Percentiles rank a stretch among this genome's conserved stretches.
phyloP scores from a whole-genome alignment of 2,329 filamentous ascomycete species.

The Diaporthe capsici region DNA sequence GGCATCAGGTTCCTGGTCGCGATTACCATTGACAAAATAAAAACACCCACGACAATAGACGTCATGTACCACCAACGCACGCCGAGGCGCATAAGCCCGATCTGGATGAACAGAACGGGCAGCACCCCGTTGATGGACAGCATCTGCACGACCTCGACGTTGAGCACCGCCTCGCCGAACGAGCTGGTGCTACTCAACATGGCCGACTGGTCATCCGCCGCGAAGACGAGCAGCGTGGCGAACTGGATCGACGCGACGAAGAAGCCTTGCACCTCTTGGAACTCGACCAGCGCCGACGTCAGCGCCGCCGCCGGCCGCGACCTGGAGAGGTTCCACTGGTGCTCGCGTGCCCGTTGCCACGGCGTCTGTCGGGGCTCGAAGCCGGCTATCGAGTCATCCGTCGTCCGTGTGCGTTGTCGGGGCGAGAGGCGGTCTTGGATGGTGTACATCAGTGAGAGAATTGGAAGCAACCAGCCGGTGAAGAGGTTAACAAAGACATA shows the following conservation, averaged over 20 bases:
- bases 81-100: slow-evolving; percentile 43
- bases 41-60: slow-evolving; percentile 39
- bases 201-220: slow-evolving; percentile 37
- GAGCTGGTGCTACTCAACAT: slow-evolving; percentile 41
- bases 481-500: slow-evolving; percentile 39
- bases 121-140: slow-evolving; percentile 41
- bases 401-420: neutral
- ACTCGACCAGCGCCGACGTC: slow-evolving; percentile 44
- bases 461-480: slow-evolving; percentile 32
- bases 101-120: slow-evolving; percentile 44
- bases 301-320: slow-evolving; percentile 42
- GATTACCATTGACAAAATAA: slow-evolving; percentile 40
- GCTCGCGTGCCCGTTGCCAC: slow-evolving; percentile 36
- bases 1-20: slow-evolving; percentile 41
- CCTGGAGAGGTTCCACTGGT: slow-evolving; percentile 36
- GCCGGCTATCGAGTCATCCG: neutral
- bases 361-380: slow-evolving; percentile 2
- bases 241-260: slow-evolving; percentile 46
- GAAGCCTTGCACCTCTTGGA: slow-evolving; percentile 47
- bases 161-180: slow-evolving; percentile 43
- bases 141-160: slow-evolving; percentile 42
- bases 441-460: slow-evolving; percentile 35
- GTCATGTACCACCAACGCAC: slow-evolving; percentile 48
- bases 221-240: slow-evolving; percentile 44
- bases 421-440: slow-evolving; percentile 28